Conservation (phyloP, 352 stramenopile genomes). For the Phytophthora uliginosa region DNA sequence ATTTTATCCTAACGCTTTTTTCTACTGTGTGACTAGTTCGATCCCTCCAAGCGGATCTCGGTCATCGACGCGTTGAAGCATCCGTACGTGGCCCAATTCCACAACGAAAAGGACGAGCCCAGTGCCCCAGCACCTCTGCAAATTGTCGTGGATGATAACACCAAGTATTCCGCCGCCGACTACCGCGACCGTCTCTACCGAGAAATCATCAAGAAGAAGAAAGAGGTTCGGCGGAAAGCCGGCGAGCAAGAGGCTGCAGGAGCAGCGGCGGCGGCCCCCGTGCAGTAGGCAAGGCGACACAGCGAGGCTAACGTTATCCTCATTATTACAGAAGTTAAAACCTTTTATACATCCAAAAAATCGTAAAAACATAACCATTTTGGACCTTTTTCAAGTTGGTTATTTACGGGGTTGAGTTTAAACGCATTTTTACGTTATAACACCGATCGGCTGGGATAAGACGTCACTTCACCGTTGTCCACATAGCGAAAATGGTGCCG, state of each 20-base stretch:
- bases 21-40: constrained; percentile 73
- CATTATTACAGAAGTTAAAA: constrained; percentile 1
- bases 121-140: constrained; percentile 70
- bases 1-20: constrained; percentile 3
- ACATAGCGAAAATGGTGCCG: constrained; percentile 14
- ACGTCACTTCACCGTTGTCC: not conserved
- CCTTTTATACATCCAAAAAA: not conserved
- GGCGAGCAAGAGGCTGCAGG: constrained; percentile 32
- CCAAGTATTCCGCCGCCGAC: constrained; percentile 94
- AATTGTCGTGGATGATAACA: constrained; percentile 96
- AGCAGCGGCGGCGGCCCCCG: constrained; percentile 2
- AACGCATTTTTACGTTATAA: not conserved
- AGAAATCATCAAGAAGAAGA: constrained; percentile 96
- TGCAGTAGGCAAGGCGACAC: constrained; percentile 17
- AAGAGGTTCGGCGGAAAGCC: constrained; percentile 83
- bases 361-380: not conserved
- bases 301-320: not conserved
- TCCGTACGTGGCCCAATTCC: constrained; percentile 96
- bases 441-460: not conserved
- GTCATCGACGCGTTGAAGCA: constrained; percentile 92
- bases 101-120: constrained; percentile 96
- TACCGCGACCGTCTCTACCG: constrained; percentile 95
- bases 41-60: constrained; percentile 92
- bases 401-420: not conserved
- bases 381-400: not conserved